These are phyloP conservation scores for Floccularia luteovirens DNA, from an alignment of 768 basidiomycete species.

Conservation along the genomic window DNA sequence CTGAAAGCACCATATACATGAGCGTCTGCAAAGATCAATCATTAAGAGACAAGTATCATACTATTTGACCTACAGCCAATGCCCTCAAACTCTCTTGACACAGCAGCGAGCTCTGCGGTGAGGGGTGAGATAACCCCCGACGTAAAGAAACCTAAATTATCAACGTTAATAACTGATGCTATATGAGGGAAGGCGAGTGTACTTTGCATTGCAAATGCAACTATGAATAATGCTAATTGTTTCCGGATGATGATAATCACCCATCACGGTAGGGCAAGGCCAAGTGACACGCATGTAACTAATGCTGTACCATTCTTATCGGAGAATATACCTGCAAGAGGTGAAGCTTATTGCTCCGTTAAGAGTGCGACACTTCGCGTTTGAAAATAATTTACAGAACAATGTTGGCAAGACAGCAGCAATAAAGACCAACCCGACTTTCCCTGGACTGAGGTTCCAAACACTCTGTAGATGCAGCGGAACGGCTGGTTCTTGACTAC, in stretches of 20 bases:
- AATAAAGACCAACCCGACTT: constrained; percentile 62
- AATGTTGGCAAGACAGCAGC: constrained; percentile 58
- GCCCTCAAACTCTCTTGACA: constrained; percentile 47
- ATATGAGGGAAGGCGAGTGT: constrained; percentile 9
- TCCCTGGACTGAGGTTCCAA: constrained; percentile 39
- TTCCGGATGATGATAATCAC: constrained; percentile 38
- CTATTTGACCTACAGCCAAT: constrained; percentile 50
- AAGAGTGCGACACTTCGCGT: background rate
- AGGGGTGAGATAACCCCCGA: constrained; percentile 54
- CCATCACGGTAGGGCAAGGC: constrained; percentile 61
- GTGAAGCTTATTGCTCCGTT: constrained; percentile 34
- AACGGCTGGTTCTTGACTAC: constrained; percentile 47
- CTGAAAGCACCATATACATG: constrained; percentile 75
- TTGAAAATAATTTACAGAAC: constrained; percentile 42
- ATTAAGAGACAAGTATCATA: background rate
- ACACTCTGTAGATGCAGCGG: constrained; percentile 43
- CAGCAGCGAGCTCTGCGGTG: constrained; percentile 58
- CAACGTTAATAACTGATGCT: background rate
- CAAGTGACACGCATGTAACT: constrained; percentile 37
- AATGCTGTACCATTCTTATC: constrained; percentile 54
- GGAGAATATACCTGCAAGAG: constrained; percentile 47
- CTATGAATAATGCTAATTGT: constrained; percentile 40
- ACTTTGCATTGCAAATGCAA: constrained; percentile 49
- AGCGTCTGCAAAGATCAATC: constrained; percentile 36
- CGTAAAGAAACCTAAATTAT: constrained; percentile 47